Evolutionary conservation across 176 grass and related monocot genomes (phyloP), one percentile per base, ranked within the genome.

Genomic region (Juncus inflexus): DNA sequence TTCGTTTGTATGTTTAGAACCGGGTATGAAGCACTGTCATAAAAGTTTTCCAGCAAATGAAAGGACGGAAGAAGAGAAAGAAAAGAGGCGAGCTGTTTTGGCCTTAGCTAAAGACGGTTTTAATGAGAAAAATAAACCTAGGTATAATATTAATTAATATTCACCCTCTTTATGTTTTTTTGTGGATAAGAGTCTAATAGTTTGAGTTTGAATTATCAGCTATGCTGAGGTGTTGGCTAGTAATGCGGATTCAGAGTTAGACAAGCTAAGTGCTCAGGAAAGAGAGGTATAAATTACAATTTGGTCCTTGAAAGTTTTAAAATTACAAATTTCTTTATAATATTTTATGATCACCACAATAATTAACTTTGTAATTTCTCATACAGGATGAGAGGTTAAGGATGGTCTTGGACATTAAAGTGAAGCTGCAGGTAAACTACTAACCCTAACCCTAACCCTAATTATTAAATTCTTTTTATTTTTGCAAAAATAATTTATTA

Each of bases 351-450:
- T 50, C 62, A 60, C 60, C 3, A 39, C 65, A 64, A 28, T 28
- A 28, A 28, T 74, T 54, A 58, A 65, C 15, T 67, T 56, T 49
- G 12, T 82, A 13, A 16, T 85, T 37, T 77, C 9, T 15, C 80
- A 35, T 70, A 60, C 72, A 99, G 94, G 94, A 87, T 50, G 94
- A 99, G 73, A 89, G 94, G 72, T 83, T 91, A 35, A 79, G 88
- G 72, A 99, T 99, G 94, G 94, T 99, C 67, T 78, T 99, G 76
- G 94, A 99, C 74, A 99, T 99, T 50, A 99, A 99, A 99, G 94
- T 99, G 50, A 99, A 99, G 69, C 89, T 99, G 9, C 94, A 99
- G 88, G 94, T 99, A 81, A 86, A 50, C 59, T 40, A 11, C 37
- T 76, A 58, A 67, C 62, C 11, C 13, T 15, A 58, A 67, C 62